A percentile compares a stretch with the other conserved stretches of the same genome.
Conservation (phyloP, 257 asterid species). For the Leptodermis oblonga region DNA sequence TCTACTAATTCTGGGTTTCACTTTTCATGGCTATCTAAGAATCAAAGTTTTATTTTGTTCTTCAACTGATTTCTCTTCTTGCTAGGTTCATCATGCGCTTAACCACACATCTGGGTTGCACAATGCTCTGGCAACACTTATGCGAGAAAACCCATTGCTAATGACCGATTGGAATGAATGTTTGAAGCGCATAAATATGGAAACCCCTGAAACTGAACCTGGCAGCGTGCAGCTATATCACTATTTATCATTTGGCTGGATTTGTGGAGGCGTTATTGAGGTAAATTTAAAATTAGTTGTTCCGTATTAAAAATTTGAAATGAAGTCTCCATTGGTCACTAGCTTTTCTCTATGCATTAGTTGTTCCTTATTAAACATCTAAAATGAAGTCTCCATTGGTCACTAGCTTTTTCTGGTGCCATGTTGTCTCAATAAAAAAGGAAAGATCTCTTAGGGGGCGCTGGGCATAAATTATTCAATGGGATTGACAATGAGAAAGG, state of each 20-base stretch:
- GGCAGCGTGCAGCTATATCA: conserved; percentile 75
- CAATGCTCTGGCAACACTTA: conserved; percentile 62
- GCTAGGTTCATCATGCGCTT: conserved; percentile 94
- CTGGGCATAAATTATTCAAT: too few relatives aligned
- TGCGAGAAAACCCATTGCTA: conserved; percentile 70
- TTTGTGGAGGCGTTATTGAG: conserved; percentile 98
- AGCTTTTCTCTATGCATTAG: neutral
- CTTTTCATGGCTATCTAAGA: neutral
- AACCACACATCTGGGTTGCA: conserved; percentile 97
- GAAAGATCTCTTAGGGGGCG: neutral
- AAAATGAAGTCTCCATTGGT: neutral
- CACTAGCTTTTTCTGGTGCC: too few relatives aligned
- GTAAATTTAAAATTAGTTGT: conserved; percentile 27
- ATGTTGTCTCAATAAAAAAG: too few relatives aligned
- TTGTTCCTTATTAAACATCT: neutral
- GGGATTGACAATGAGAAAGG: too few relatives aligned
- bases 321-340: neutral
- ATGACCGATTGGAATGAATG: conserved; percentile 87
- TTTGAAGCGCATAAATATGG: conserved; percentile 44
- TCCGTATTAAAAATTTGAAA: too few relatives aligned
- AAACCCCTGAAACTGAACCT: conserved; percentile 78
- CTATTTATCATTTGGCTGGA: conserved; percentile 88
- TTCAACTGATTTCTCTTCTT: conserved; percentile 17
- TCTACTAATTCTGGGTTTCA: neutral
- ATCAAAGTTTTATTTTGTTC: neutral